phyloP scores from a whole-genome alignment of 169 alveolate species.

The Plasmodium vivax region DNA sequence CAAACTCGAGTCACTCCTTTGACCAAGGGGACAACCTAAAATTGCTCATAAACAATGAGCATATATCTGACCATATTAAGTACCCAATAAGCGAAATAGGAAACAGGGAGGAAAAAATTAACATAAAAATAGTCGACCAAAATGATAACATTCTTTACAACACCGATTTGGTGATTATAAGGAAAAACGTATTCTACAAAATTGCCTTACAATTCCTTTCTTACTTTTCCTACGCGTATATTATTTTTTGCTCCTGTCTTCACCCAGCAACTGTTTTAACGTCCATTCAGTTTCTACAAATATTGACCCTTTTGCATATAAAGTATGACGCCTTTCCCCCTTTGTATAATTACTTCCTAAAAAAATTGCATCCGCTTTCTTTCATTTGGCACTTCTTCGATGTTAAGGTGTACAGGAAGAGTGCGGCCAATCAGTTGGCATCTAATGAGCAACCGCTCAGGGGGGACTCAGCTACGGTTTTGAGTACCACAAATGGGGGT shows the following conservation, averaged over 20 bases:
- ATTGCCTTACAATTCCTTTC: slow-evolving; percentile 15
- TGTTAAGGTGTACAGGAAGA: slow-evolving; percentile 17
- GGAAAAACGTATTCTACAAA: slow-evolving; percentile 24
- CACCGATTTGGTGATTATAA: slow-evolving; percentile 21
- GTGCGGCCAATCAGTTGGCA: background rate
- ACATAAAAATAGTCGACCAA: slow-evolving; percentile 22
- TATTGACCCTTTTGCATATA: slow-evolving; percentile 33
- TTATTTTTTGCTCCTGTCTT: background rate
- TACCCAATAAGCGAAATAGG: slow-evolving; percentile 45
- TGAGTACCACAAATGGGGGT: background rate
- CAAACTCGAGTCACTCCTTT: background rate
- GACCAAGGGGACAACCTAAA: background rate
- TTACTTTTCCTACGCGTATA: slow-evolving; percentile 34
- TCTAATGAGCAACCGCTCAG: background rate
- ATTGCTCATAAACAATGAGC: slow-evolving; percentile 17
- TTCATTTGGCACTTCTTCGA: slow-evolving; percentile 13
- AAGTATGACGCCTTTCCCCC: slow-evolving; percentile 27
- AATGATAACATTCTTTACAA: background rate
- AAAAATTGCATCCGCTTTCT: slow-evolving; percentile 2
- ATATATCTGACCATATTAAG: slow-evolving; percentile 4
- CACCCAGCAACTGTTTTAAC: slow-evolving; percentile 1
- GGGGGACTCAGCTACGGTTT: background rate
- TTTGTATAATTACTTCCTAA: slow-evolving; percentile 20
- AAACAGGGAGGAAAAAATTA: slow-evolving; percentile 8
- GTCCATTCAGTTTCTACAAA: slow-evolving; percentile 33